Conservation (phyloP, 495 filamentous ascomycete genomes). For the Penicillium arizonense region DNA sequence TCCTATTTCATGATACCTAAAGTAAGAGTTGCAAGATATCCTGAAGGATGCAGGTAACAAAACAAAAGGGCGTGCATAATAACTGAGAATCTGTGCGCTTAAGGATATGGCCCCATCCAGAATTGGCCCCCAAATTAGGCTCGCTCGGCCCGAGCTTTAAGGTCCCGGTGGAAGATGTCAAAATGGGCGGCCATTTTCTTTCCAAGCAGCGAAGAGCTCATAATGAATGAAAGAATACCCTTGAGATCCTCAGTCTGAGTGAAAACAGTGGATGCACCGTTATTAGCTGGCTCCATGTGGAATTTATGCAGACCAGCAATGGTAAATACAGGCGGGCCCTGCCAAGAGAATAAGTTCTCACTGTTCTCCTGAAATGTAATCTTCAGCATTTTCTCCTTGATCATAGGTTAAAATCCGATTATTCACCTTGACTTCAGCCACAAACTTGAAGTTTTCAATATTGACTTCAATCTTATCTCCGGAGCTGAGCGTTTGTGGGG, state of each 20-base stretch:
- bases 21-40: too few relatives aligned
- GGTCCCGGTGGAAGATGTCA: constrained; percentile 19
- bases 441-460: constrained; percentile 27
- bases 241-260: constrained; percentile 23
- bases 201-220: constrained; percentile 21
- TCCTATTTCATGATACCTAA: too few relatives aligned
- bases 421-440: constrained; percentile 24
- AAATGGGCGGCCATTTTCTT: constrained; percentile 22
- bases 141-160: constrained; percentile 23
- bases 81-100: neutral
- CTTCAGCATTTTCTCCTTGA: constrained; percentile 4
- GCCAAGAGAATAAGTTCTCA: constrained; percentile 26
- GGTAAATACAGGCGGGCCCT: constrained; percentile 28
- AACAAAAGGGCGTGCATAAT: neutral
- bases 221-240: constrained; percentile 22
- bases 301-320: constrained; percentile 24
- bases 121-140: constrained; percentile 2
- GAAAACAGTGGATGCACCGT: constrained; percentile 26
- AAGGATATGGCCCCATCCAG: neutral
- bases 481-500: constrained; percentile 2
- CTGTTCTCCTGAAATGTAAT: constrained; percentile 16
- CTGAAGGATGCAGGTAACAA: too few relatives aligned
- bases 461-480: constrained; percentile 25
- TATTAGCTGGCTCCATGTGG: constrained; percentile 23
- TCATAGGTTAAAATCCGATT: neutral